These are phyloP conservation scores for Gracilaria domingensis DNA, from an alignment of 23 red algal genomes.

Conservation along the genomic window DNA sequence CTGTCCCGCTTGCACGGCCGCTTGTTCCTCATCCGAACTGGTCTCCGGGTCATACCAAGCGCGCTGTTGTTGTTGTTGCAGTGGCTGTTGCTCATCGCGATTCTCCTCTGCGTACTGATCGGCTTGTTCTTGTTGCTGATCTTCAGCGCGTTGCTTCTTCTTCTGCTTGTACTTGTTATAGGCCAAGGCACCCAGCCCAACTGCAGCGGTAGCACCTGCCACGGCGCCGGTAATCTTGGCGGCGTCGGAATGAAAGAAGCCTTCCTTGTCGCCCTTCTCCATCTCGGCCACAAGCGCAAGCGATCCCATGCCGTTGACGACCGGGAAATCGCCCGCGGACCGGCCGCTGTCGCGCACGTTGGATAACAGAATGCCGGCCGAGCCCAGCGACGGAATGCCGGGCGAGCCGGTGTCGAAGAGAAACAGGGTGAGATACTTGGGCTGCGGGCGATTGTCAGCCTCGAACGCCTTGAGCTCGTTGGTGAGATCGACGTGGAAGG, in stretches of 20 bases:
- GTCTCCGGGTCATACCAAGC: neutral
- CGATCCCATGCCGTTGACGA: slow-evolving; percentile 60
- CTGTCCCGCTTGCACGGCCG: neutral
- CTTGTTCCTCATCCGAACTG: neutral
- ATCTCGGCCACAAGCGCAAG: slow-evolving; percentile 21
- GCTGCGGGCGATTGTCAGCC: slow-evolving; percentile 29
- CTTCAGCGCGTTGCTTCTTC: slow-evolving; percentile 27
- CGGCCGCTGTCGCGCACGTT: slow-evolving; percentile 43
- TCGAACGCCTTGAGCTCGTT: slow-evolving; percentile 19
- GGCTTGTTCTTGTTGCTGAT: slow-evolving; percentile 7
- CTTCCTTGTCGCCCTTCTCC: slow-evolving; percentile 12
- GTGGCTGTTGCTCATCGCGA: neutral
- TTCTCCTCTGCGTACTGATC: slow-evolving; percentile 3
- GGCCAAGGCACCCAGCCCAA: slow-evolving; percentile 32
- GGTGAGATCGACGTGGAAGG: slow-evolving; percentile 48
- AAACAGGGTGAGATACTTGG: slow-evolving; percentile 66
- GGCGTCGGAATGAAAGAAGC: slow-evolving; percentile 44
- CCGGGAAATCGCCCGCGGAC: slow-evolving; percentile 54
- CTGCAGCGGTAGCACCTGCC: neutral
- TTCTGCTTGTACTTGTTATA: slow-evolving; percentile 51
- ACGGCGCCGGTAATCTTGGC: slow-evolving; percentile 36
- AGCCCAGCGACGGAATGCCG: slow-evolving; percentile 60
- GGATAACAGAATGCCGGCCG: slow-evolving; percentile 44
- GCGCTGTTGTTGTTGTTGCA: neutral
- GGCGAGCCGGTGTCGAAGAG: slow-evolving; percentile 53